These are phyloP conservation scores for Senecio squalidus DNA, from an alignment of 140 eudicot species.

Conservation along the genomic window DNA sequence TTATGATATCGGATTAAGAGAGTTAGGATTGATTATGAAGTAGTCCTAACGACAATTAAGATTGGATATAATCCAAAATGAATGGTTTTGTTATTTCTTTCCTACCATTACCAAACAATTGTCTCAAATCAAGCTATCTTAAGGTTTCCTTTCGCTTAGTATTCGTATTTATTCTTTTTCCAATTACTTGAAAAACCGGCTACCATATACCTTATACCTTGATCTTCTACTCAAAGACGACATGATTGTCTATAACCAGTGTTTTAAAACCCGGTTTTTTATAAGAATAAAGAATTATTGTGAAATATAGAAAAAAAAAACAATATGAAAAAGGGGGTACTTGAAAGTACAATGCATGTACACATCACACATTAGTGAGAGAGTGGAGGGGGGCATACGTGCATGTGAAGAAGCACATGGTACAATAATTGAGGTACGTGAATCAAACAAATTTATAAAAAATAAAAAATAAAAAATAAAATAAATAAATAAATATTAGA, in stretches of 20 bases:
- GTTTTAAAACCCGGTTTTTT: too few relatives aligned
- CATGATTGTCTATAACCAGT: too few relatives aligned
- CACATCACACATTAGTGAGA: constrained; percentile 30
- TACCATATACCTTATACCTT: too few relatives aligned
- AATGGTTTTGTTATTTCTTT: neutral
- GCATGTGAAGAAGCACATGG: constrained; percentile 62
- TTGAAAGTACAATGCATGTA: constrained; percentile 75
- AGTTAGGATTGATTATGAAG: neutral
- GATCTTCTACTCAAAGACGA: too few relatives aligned
- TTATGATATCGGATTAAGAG: too few relatives aligned
- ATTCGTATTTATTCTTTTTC: too few relatives aligned
- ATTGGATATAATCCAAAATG: neutral
- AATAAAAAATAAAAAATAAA: neutral
- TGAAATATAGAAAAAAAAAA: neutral
- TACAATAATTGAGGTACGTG: constrained; percentile 54
- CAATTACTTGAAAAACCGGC: too few relatives aligned
- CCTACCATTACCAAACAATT: constrained; percentile 17
- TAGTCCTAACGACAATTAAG: neutral
- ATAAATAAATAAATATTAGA: constrained; percentile 1
- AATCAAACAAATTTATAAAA: neutral
- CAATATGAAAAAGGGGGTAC: constrained; percentile 42
- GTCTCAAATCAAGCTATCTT: constrained; percentile 1
- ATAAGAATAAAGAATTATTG: neutral
- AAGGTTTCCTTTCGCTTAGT: too few relatives aligned
- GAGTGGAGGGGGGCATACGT: constrained; percentile 34